Evolutionary conservation across 192 early-diverging fungal genomes (phyloP).

Genomic region (Coemansia sp.): DNA sequence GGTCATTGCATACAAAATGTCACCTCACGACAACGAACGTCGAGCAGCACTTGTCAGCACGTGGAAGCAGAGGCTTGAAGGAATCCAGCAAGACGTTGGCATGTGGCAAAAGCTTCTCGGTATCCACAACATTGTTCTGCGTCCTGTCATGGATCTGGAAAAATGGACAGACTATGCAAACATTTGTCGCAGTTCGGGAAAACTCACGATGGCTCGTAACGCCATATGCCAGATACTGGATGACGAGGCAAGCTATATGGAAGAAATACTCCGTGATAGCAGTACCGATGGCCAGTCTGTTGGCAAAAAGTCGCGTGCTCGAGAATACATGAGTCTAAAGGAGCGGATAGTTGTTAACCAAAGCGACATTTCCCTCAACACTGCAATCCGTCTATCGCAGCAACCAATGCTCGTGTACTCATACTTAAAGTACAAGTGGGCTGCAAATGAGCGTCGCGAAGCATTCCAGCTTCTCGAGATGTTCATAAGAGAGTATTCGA

Average conservation of each 20-base stretch:
- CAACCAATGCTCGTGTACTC: slow-evolving; percentile 67
- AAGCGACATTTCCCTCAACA: slow-evolving; percentile 13
- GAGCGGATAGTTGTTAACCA: neutral
- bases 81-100: slow-evolving; percentile 88
- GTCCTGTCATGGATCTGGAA: slow-evolving; percentile 89
- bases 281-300: neutral
- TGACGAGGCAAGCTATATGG: slow-evolving; percentile 57
- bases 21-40: slow-evolving; percentile 71
- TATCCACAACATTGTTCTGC: slow-evolving; percentile 81
- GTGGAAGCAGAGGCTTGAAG: slow-evolving; percentile 81
- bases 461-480: slow-evolving; percentile 74
- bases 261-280: slow-evolving; percentile 16
- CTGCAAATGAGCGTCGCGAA: slow-evolving; percentile 12
- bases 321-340: slow-evolving; percentile 21
- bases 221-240: slow-evolving; percentile 72
- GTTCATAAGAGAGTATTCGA: slow-evolving; percentile 70
- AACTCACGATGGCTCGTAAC: slow-evolving; percentile 77
- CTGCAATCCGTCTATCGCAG: slow-evolving; percentile 24
- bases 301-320: slow-evolving; percentile 1
- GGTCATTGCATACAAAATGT: slow-evolving; percentile 86
- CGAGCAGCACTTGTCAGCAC: slow-evolving; percentile 75
- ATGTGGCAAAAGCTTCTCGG: slow-evolving; percentile 92
- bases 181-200: slow-evolving; percentile 83
- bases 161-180: slow-evolving; percentile 95
- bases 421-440: slow-evolving; percentile 71